A percentile compares a stretch with the other conserved stretches of the same genome.
phyloP scores from a whole-genome alignment of 2,329 filamentous ascomycete species.

The Ceratocystis destructans region DNA sequence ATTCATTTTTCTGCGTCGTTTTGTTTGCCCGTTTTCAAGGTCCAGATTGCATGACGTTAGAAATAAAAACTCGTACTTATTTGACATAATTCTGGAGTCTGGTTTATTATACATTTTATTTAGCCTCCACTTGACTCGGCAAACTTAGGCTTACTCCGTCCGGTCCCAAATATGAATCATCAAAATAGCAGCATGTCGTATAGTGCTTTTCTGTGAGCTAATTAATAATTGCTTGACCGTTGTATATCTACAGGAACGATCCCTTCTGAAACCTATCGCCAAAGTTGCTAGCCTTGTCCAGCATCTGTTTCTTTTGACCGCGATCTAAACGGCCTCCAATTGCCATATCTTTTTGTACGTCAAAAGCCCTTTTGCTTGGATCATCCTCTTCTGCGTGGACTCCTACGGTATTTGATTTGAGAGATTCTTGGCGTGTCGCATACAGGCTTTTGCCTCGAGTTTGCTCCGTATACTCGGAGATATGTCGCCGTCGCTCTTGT shows the following conservation, averaged over 20 bases:
- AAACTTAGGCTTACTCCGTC: too few species aligned
- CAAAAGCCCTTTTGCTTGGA: constrained; percentile 76
- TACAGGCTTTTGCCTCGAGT: constrained; percentile 45
- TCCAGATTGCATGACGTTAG: background rate
- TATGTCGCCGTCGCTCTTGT: constrained; percentile 37
- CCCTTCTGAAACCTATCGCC: constrained; percentile 69
- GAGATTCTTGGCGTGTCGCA: constrained; percentile 38
- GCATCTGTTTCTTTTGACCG: constrained; percentile 61
- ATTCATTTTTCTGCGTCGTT: background rate
- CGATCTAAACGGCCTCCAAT: constrained; percentile 57
- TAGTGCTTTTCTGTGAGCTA: background rate
- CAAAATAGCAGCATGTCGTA: background rate
- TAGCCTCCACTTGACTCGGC: too few species aligned
- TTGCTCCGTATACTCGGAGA: constrained; percentile 39
- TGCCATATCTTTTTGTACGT: constrained; percentile 87
- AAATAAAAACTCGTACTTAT: background rate
- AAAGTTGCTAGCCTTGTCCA: constrained; percentile 70
- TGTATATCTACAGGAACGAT: constrained; percentile 36
- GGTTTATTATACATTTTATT: too few species aligned
- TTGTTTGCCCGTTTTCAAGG: background rate
- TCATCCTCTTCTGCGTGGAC: constrained; percentile 61
- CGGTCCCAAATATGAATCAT: too few species aligned
- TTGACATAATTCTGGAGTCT: background rate
- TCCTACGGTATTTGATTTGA: constrained; percentile 15
- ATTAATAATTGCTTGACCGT: background rate